Conservation (phyloP, 129 eudicot species). For the Heracleum sosnowskyi region DNA sequence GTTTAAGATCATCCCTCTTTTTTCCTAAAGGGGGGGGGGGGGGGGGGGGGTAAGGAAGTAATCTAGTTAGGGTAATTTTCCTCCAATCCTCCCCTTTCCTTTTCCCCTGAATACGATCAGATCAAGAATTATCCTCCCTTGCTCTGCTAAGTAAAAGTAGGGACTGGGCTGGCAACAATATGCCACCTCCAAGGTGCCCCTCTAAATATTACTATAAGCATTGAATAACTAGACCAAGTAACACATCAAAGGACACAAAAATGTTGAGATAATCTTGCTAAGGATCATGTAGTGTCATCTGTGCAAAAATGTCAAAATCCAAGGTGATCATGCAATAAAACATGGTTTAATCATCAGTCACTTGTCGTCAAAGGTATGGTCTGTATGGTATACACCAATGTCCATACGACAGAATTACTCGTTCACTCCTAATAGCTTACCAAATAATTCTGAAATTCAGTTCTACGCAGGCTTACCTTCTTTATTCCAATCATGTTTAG, state of each 20-base stretch:
- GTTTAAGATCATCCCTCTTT: too few relatives aligned
- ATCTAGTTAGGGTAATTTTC: too few relatives aligned
- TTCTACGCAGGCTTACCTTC: constrained; percentile 45
- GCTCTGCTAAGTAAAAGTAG: too few relatives aligned
- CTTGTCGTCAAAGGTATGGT: background rate
- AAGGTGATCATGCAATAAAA: background rate
- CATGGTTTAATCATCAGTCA: background rate
- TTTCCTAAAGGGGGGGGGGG: too few relatives aligned
- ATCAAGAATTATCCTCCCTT: too few relatives aligned
- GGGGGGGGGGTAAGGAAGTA: too few relatives aligned
- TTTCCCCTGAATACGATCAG: too few relatives aligned
- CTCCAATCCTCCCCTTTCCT: too few relatives aligned
- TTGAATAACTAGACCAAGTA: background rate
- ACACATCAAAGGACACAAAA: background rate
- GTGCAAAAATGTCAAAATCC: background rate
- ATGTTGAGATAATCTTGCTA: too few relatives aligned
- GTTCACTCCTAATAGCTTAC: background rate
- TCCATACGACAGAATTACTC: background rate
- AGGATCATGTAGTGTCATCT: background rate
- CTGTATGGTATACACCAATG: background rate
- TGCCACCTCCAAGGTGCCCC: background rate
- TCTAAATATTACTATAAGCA: background rate
- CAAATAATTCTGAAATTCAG: background rate
- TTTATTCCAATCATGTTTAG: constrained; percentile 92
- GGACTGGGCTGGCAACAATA: too few relatives aligned